phyloP scores from a whole-genome alignment of 2,329 filamentous ascomycete species.

The Sphaerostilbella broomeana region DNA sequence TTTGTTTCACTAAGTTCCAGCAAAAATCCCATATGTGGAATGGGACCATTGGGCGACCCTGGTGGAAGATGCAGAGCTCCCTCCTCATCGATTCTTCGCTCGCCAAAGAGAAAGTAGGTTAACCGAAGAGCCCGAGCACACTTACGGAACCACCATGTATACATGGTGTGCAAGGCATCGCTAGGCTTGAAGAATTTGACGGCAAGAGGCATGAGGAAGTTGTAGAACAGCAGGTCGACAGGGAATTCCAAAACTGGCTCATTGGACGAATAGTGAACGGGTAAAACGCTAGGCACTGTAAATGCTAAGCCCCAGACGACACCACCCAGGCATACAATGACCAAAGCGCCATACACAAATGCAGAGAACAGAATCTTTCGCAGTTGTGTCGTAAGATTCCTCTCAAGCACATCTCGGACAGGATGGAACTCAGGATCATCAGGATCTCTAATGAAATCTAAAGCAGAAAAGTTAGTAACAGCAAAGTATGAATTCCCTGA shows the following conservation, averaged over 20 bases:
- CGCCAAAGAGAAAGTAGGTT: constrained; percentile 89
- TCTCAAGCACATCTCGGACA: constrained; percentile 90
- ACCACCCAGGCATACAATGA: constrained; percentile 87
- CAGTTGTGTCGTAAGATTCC: constrained; percentile 84
- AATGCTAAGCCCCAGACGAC: constrained; percentile 87
- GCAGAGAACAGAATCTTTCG: constrained; percentile 95
- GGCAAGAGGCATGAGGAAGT: constrained; percentile 86
- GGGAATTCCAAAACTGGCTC: constrained; percentile 92
- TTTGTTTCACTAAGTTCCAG: constrained; percentile 39
- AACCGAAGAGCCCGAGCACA: constrained; percentile 75
- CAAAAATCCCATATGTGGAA: constrained; percentile 38
- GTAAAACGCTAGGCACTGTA: constrained; percentile 64
- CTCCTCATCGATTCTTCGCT: constrained; percentile 75
- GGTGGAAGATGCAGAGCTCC: constrained; percentile 50
- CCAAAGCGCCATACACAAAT: constrained; percentile 87
- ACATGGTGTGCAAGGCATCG: constrained; percentile 76
- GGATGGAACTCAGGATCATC: constrained; percentile 98
- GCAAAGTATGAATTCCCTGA: not conserved
- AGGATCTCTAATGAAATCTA: constrained; percentile 93
- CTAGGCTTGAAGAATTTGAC: constrained; percentile 80
- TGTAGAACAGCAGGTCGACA: constrained; percentile 90
- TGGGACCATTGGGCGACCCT: constrained; percentile 24
- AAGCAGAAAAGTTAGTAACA: constrained; percentile 13
- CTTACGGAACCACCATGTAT: constrained; percentile 91
- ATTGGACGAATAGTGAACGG: constrained; percentile 88